Percentiles rank a stretch among this genome's conserved stretches.
phyloP scores from a whole-genome alignment of 495 filamentous ascomycete species.

The Hyphodiscus hymeniophilus region DNA sequence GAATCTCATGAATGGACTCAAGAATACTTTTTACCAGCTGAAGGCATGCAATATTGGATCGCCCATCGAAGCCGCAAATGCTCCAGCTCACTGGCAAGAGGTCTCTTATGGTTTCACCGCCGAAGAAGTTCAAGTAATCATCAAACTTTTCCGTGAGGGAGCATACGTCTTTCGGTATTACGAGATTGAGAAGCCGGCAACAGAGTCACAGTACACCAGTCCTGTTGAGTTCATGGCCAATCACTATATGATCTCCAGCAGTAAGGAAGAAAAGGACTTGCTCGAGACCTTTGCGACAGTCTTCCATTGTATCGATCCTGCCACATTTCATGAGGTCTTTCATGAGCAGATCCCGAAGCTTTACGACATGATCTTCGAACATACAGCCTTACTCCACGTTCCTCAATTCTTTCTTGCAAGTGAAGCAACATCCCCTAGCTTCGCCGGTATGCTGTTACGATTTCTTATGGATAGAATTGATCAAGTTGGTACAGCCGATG shows the following conservation, averaged over 20 bases:
- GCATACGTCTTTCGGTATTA: slow-evolving; percentile 96
- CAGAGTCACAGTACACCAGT: slow-evolving; percentile 66
- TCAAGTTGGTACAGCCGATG: slow-evolving; percentile 86
- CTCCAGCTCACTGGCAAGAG: slow-evolving; percentile 87
- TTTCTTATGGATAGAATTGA: slow-evolving; percentile 96
- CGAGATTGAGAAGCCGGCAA: slow-evolving; percentile 69
- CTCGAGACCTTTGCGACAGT: slow-evolving; percentile 97
- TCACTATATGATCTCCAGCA: slow-evolving; percentile 83
- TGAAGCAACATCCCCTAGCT: slow-evolving; percentile 94
- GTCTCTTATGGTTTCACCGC: slow-evolving; percentile 95
- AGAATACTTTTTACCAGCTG: slow-evolving; percentile 93
- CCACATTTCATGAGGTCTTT: slow-evolving; percentile 97
- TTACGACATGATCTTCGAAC: slow-evolving; percentile 96
- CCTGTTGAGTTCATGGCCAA: slow-evolving; percentile 85
- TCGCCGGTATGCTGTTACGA: slow-evolving; percentile 94
- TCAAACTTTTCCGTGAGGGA: slow-evolving; percentile 94
- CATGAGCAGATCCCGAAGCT: slow-evolving; percentile 93
- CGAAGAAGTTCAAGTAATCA: slow-evolving; percentile 92
- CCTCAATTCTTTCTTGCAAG: slow-evolving; percentile 97
- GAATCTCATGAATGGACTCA: slow-evolving; percentile 94
- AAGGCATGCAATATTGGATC: slow-evolving; percentile 73
- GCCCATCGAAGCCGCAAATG: slow-evolving; percentile 64
- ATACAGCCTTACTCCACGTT: slow-evolving; percentile 86
- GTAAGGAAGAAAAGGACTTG: slow-evolving; percentile 95
- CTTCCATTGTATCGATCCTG: slow-evolving; percentile 97